Conservation (phyloP, 1,139 yeast species). For the Yamadazyma membranifaciens region DNA sequence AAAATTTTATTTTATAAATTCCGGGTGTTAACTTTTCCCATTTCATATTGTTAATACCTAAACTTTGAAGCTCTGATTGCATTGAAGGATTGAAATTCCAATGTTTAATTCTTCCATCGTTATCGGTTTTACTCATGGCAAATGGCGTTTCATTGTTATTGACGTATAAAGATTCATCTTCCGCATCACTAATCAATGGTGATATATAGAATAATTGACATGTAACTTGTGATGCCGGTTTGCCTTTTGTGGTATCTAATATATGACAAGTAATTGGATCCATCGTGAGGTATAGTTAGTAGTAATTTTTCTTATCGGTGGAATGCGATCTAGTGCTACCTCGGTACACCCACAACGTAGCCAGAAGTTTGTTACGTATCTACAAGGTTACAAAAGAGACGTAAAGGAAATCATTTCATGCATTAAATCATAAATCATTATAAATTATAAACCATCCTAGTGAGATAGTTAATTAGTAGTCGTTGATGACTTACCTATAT, state of each 20-base stretch:
- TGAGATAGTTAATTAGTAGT: too few species aligned
- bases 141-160: constrained; percentile 36
- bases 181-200: constrained; percentile 23
- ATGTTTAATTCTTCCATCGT: constrained; percentile 70
- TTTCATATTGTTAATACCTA: constrained; percentile 29
- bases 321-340: neutral
- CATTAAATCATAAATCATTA: too few species aligned
- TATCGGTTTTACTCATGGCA: constrained; percentile 66
- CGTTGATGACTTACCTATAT: constrained; percentile 1
- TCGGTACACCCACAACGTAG: too few species aligned
- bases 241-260: constrained; percentile 79
- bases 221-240: constrained; percentile 68
- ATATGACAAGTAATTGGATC: constrained; percentile 84
- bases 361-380: too few species aligned
- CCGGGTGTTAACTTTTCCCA: constrained; percentile 58
- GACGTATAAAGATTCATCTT: constrained; percentile 27
- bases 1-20: constrained; percentile 69
- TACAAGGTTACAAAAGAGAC: too few species aligned
- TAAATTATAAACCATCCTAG: too few species aligned
- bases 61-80: constrained; percentile 16
- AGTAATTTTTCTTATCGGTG: neutral
- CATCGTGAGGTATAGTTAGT: constrained; percentile 13
- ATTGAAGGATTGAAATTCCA: constrained; percentile 57
- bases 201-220: constrained; percentile 53
- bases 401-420: too few species aligned